Conservation (phyloP, 345 rosid species). For the Fremontodendron californicum region DNA sequence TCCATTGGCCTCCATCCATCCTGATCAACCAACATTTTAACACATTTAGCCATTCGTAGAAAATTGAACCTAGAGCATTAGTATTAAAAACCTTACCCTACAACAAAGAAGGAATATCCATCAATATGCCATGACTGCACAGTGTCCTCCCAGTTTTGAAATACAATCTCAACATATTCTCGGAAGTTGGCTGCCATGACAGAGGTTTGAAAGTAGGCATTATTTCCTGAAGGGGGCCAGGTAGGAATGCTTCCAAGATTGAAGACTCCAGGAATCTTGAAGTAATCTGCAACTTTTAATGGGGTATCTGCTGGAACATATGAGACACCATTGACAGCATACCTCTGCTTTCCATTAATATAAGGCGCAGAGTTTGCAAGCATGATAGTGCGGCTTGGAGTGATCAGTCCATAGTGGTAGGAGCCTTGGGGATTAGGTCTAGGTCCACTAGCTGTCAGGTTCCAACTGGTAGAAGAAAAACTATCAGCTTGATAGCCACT, state of each 20-base stretch:
- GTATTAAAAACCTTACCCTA: conserved; percentile 51
- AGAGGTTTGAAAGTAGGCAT: conserved; percentile 61
- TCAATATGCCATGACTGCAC: conserved; percentile 84
- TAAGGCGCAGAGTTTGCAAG: conserved; percentile 70
- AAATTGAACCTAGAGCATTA: background rate
- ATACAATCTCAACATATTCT: conserved; percentile 74
- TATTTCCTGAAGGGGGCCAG: conserved; percentile 52
- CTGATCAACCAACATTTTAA: conserved; percentile 32
- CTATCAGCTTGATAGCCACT: background rate
- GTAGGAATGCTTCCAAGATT: conserved; percentile 63
- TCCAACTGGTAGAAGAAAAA: conserved; percentile 30
- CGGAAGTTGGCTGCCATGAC: conserved; percentile 74
- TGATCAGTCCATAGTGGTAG: conserved; percentile 86
- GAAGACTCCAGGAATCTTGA: conserved; percentile 82
- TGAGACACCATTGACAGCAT: conserved; percentile 72
- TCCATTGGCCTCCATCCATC: conserved; percentile 97
- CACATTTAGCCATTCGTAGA: background rate
- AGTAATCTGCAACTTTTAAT: conserved; percentile 81
- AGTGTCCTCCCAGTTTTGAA: conserved; percentile 73
- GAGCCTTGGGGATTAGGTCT: conserved; percentile 99
- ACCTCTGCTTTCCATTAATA: conserved; percentile 83
- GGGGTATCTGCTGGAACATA: conserved; percentile 74
- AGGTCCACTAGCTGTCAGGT: conserved; percentile 90
- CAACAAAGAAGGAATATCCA: conserved; percentile 82
- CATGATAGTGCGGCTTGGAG: conserved; percentile 60